Evolutionary conservation across 2,329 filamentous ascomycete genomes (phyloP), one percentile per base, ranked within the genome.

Genomic region (Botrytis galanthina): DNA sequence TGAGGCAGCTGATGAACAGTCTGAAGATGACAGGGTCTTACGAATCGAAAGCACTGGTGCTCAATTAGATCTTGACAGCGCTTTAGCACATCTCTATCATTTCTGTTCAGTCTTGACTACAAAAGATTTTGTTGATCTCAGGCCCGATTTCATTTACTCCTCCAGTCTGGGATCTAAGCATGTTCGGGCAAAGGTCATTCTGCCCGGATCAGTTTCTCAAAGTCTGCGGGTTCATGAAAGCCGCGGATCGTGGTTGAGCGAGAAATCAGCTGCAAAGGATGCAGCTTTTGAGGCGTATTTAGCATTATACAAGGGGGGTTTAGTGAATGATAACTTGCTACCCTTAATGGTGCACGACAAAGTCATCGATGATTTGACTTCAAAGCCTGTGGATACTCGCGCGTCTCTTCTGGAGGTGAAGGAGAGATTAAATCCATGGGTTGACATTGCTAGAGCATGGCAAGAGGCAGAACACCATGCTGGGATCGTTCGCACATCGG

Each of bases 301-400:
- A 35, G 85, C 85, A 8, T 84, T 98, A 0, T 90, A 95, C 79
- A 78, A 87, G 12, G 91, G 88, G 39, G 91, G 92, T 0, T 84
- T 98, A 8, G 82, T 98, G 1, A 94, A 93, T 75, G 88, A 97
- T 22, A 86, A 97, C 77, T 82, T 98, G 0, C 84, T 97, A 59
- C 95, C 95, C 83, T 72, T 78, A 14, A 63, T 79, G 69, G 79
- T 84, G 57, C 73, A 78, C 51, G 75, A 81, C 18, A 76, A 79
- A 39, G 79, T 81, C 62, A 77, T 85, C 2, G 77, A 81, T 10
- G 85, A 87, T 32, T 7, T 79, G 82, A 14, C 83, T 86, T 95
- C 92, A 90, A 84, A 88, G 22, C 82, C 81, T 71, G 81, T 84
- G 16, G 81, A 84, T 3, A 83, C 84, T n/a, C 75, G 81, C 5